These are phyloP conservation scores for Pythium plurisporium DNA, from an alignment of 352 stramenopile species.

Conservation along the genomic window DNA sequence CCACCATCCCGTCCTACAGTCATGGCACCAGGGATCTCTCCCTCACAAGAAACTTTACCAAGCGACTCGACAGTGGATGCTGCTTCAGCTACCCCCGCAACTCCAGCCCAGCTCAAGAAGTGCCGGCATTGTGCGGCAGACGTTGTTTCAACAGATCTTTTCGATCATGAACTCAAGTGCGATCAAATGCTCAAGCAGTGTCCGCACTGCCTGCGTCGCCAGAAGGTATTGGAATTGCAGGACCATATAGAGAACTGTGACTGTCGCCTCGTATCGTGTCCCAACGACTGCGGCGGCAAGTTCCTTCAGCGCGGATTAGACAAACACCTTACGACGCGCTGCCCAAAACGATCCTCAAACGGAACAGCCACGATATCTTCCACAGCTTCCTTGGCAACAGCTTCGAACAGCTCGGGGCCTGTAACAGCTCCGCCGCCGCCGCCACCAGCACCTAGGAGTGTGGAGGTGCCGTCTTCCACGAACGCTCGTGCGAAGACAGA, in stretches of 20 bases:
- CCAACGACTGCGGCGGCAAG: slow-evolving; percentile 74
- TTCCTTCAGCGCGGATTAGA: slow-evolving; percentile 72
- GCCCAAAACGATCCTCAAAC: slow-evolving; percentile 26
- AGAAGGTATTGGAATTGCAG: slow-evolving; percentile 73
- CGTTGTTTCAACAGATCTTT: slow-evolving; percentile 36
- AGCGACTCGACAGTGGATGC: neutral
- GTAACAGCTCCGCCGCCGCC: neutral
- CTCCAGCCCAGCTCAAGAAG: slow-evolving; percentile 35
- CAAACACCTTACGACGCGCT: slow-evolving; percentile 72
- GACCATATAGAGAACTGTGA: slow-evolving; percentile 83
- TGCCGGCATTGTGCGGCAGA: slow-evolving; percentile 61
- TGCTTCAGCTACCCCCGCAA: neutral
- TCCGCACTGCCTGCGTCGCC: slow-evolving; percentile 70
- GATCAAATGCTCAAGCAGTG: slow-evolving; percentile 83
- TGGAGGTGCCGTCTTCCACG: neutral
- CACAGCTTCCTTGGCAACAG: neutral
- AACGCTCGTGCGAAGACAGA: neutral
- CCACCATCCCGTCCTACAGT: neutral
- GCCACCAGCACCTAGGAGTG: neutral
- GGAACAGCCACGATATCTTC: neutral
- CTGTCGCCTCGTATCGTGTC: slow-evolving; percentile 69
- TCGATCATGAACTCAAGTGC: slow-evolving; percentile 72
- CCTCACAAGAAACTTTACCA: neutral
- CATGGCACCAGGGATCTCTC: neutral
- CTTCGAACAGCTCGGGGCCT: neutral